A percentile compares a stretch with the other conserved stretches of the same genome.
phyloP scores from a whole-genome alignment of 2,329 filamentous ascomycete species.

The Aspergillus aculeatinus region DNA sequence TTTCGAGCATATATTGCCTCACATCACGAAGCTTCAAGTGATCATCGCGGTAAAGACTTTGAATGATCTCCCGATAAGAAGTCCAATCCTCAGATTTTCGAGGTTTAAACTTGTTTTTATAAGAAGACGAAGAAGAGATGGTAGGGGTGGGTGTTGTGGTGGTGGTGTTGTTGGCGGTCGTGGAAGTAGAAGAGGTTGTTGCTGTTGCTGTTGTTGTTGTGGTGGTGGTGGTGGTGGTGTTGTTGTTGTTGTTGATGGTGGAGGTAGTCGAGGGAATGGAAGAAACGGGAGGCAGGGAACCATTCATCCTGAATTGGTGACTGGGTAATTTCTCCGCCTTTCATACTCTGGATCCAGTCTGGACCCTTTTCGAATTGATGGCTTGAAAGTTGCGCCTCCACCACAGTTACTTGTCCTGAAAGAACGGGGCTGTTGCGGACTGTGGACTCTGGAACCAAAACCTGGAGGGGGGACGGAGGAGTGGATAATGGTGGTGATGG shows the following conservation, averaged over 20 bases:
- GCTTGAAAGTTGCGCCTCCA: too few relatives aligned
- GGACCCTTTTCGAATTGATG: not conserved
- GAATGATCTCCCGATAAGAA: conserved; percentile 35
- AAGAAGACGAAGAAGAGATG: conserved; percentile 12
- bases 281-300: conserved; percentile 25
- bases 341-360: conserved; percentile 20
- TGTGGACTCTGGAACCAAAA: too few relatives aligned
- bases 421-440: too few relatives aligned
- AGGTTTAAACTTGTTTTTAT: conserved; percentile 26
- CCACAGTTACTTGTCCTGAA: too few relatives aligned
- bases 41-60: conserved; percentile 36
- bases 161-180: not conserved
- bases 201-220: conserved; percentile 1
- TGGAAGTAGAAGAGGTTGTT: conserved; percentile 14
- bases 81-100: conserved; percentile 40
- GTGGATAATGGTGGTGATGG: too few relatives aligned
- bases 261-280: conserved; percentile 17
- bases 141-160: conserved; percentile 10
- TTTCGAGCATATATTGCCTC: conserved; percentile 37
- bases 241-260: conserved; percentile 14
- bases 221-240: not conserved
- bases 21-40: conserved; percentile 39
- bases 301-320: conserved; percentile 24
- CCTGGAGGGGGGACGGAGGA: too few relatives aligned
- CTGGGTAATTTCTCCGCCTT: conserved; percentile 8